Base-by-base conservation (phyloP, 345 rosid species). In the Eucalyptus rudis region DNA sequence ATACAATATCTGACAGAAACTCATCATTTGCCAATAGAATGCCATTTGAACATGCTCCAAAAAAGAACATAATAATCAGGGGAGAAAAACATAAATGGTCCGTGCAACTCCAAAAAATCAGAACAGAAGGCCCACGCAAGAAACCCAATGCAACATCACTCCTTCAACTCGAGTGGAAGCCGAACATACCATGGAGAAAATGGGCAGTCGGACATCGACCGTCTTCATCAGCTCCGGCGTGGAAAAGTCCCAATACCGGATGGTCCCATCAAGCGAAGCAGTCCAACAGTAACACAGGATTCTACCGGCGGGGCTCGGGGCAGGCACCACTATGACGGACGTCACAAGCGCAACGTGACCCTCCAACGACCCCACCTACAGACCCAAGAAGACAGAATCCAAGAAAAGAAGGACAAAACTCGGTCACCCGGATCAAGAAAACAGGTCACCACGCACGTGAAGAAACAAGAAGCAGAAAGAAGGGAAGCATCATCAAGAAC, bases 161-260 rank as follows among this genome's bases (percentile, higher is more conserved):
- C 84, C 24, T 40, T 40, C 84, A 40, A 76, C 29, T 76, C 14
- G 84, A 1, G 15, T 4, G 47, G 47, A 76, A 76, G 84, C 87
- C 83, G 25, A 85, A 36, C 88, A 51, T 89, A 97, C 99, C 98
- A 98, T 95, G 89, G 98, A 98, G 92, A 91, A 91, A 92, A 98
- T 91, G 2, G 98, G 96, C 83, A 93, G 86, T 76, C 90, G 92
- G 47, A 94, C 89, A 88, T 96, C 92, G 31, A 98, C 86, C 13
- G 95, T 96, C 91, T 94, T 97, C 89, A 98, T 91, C 90, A 95
- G 92, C 93, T 94, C 97, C 24, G 99, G 95, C 52, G 91, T 93
- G 2, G 96, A 92, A 89, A 98, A 96, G 91, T 98, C 99, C 99
- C 99, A 98, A 91, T 95, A 93, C 15, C 97, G 94, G 89, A 98